These are phyloP conservation scores for Mycena metata DNA, from an alignment of 768 basidiomycete species.

Conservation along the genomic window DNA sequence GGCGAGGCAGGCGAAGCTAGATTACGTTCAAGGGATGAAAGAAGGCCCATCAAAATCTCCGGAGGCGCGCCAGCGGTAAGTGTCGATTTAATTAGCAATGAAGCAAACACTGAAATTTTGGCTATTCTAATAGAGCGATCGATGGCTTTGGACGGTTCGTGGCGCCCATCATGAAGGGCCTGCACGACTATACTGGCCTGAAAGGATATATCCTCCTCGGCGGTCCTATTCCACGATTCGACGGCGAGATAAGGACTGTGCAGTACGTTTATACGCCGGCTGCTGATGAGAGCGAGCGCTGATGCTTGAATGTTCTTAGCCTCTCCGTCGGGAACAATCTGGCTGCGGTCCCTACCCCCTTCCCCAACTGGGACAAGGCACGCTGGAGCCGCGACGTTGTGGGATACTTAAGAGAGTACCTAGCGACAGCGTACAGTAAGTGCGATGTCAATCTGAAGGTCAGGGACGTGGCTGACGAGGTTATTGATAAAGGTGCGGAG, in stretches of 20 bases:
- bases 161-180: conserved; percentile 13
- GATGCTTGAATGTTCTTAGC: background rate
- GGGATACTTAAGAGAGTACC: conserved; percentile 15
- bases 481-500: too few species aligned
- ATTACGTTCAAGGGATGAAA: background rate
- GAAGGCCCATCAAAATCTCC: conserved; percentile 16
- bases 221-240: conserved; percentile 18
- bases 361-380: conserved; percentile 4
- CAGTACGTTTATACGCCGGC: conserved; percentile 3
- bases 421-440: conserved; percentile 24
- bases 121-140: background rate
- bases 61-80: conserved; percentile 4
- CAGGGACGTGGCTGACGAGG: too few species aligned
- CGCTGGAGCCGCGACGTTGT: conserved; percentile 6
- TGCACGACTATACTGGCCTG: conserved; percentile 13
- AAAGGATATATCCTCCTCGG: conserved; percentile 11
- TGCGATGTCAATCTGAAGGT: background rate
- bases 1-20: background rate
- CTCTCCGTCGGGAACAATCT: background rate
- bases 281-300: background rate
- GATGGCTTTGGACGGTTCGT: conserved; percentile 16
- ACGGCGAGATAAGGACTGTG: conserved; percentile 7
- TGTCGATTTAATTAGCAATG: background rate
- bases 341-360: background rate
- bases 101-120: too few species aligned